A percentile compares a stretch with the other conserved stretches of the same genome.
phyloP scores from a whole-genome alignment of 805 yeast species.

The Pichia manshurica region DNA sequence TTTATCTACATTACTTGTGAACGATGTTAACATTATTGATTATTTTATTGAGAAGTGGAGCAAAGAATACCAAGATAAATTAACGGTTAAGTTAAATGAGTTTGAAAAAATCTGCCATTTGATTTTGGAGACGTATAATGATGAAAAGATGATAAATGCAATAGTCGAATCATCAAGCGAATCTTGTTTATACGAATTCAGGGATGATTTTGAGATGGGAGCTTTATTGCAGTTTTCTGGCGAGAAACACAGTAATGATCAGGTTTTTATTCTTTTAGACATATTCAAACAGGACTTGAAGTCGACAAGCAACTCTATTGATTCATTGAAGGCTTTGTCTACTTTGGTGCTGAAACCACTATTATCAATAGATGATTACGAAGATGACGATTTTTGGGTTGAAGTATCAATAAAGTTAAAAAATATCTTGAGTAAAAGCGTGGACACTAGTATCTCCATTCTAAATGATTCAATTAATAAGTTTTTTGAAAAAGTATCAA shows the following conservation, averaged over 20 bases:
- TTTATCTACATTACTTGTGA: conserved; percentile 18
- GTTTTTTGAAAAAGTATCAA: conserved; percentile 16
- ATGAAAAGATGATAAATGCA: conserved; percentile 8
- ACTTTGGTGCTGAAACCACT: conserved; percentile 25
- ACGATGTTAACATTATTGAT: conserved; percentile 9
- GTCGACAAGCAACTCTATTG: conserved; percentile 20
- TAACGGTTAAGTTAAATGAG: conserved; percentile 16
- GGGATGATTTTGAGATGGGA: conserved; percentile 23
- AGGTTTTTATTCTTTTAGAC: conserved; percentile 3
- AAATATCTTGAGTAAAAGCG: conserved; percentile 17
- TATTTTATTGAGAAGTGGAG: conserved; percentile 21
- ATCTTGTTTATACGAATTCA: conserved; percentile 15
- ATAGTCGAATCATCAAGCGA: conserved; percentile 17
- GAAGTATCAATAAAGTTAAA: conserved; percentile 11
- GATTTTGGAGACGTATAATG: conserved; percentile 16
- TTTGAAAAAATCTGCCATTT: conserved; percentile 19
- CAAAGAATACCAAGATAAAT: conserved; percentile 9
- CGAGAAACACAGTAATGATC: conserved; percentile 12
- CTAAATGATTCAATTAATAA: conserved; percentile 17
- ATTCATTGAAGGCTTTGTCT: conserved; percentile 18
- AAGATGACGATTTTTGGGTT: conserved; percentile 30
- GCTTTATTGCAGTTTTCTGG: conserved; percentile 13
- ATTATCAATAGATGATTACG: conserved; percentile 33
- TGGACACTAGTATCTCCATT: conserved; percentile 10
- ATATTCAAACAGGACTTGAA: conserved; percentile 18